A percentile compares a stretch with the other conserved stretches of the same genome.
Evolutionary conservation across 306 rosid species (phyloP).

Genomic region (Trifolium fragiferum): DNA sequence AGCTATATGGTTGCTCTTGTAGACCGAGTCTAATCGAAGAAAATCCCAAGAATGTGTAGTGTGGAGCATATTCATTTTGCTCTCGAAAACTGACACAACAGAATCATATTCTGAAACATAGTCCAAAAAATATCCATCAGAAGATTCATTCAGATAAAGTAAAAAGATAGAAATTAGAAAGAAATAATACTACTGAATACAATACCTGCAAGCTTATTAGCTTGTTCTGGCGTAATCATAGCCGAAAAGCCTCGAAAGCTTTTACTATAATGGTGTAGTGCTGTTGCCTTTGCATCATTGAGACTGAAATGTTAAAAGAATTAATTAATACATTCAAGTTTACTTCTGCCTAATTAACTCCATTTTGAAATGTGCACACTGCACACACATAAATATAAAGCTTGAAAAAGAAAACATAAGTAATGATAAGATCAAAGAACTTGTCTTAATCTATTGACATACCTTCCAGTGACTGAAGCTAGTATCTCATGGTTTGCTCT

Average conservation of each 20-base stretch:
- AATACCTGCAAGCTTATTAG: constrained; percentile 59
- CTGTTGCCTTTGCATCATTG: constrained; percentile 50
- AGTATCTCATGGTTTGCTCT: constrained; percentile 67
- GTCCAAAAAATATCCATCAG: constrained; percentile 23
- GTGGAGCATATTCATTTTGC: constrained; percentile 61
- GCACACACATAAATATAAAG: background rate
- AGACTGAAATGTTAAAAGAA: constrained; percentile 52
- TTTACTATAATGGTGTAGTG: constrained; percentile 67
- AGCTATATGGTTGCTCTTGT: constrained; percentile 40
- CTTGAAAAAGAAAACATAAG: background rate
- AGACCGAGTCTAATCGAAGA: constrained; percentile 52
- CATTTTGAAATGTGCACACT: constrained; percentile 16
- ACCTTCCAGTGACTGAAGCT: constrained; percentile 68
- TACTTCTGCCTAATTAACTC: background rate
- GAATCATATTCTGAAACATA: constrained; percentile 54
- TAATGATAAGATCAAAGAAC: constrained; percentile 8
- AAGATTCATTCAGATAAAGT: background rate
- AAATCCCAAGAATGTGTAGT: constrained; percentile 82
- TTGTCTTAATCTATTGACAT: constrained; percentile 26
- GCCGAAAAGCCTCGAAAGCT: constrained; percentile 79
- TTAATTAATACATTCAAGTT: background rate
- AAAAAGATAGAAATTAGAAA: constrained; percentile 3
- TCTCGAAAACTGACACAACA: constrained; percentile 67
- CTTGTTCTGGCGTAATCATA: constrained; percentile 67
- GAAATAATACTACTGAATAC: constrained; percentile 14